These are phyloP conservation scores for Zoysia pacifica DNA, from an alignment of 176 grass and related monocot genomes.

Conservation along the genomic window DNA sequence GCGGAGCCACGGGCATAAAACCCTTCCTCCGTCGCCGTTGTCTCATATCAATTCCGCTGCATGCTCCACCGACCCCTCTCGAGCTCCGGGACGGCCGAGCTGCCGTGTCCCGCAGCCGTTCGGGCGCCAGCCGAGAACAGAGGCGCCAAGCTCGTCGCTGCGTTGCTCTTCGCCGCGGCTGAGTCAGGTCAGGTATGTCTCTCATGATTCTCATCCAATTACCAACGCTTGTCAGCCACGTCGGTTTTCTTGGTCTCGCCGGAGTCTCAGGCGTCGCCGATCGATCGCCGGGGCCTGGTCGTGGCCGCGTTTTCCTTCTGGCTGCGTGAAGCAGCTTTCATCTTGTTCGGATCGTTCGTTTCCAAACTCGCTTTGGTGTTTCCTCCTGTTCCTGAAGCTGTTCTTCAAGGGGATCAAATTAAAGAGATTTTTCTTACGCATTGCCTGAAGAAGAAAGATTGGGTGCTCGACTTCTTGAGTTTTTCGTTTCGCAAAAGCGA, in stretches of 20 bases:
- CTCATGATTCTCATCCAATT: background rate
- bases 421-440: too few relatives aligned
- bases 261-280: background rate
- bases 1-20: background rate
- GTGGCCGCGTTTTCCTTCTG: background rate
- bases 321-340: too few relatives aligned
- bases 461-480: background rate
- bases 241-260: background rate
- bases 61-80: background rate
- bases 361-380: too few relatives aligned
- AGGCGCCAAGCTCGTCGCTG: background rate
- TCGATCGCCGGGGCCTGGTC: background rate
- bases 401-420: too few relatives aligned
- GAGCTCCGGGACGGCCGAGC: background rate
- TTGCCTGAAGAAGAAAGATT: background rate
- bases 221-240: background rate
- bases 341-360: too few relatives aligned
- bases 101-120: too few relatives aligned
- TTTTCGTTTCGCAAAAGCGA: background rate
- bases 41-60: conserved; percentile 36
- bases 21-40: background rate
- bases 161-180: background rate
- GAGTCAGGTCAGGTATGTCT: conserved; percentile 26
- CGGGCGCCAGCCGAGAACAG: background rate
- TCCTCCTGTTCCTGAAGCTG: too few relatives aligned